phyloP scores from a whole-genome alignment of 805 yeast genomes.

The Suhomyces prunicola region DNA sequence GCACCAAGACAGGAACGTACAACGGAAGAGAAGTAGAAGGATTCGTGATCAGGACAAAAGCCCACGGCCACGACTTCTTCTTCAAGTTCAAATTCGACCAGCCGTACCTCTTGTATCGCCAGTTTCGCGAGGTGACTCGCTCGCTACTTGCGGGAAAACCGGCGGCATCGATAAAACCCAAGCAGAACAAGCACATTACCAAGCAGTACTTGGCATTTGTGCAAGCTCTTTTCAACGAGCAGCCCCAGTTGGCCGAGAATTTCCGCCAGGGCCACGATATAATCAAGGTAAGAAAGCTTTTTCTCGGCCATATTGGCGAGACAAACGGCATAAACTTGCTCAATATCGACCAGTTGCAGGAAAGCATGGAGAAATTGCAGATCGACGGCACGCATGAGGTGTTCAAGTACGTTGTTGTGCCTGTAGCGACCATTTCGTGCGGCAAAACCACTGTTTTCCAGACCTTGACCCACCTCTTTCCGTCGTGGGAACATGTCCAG shows the following conservation, averaged over 20 bases:
- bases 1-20: slow-evolving; percentile 67
- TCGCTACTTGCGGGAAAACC: slow-evolving; percentile 29
- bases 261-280: slow-evolving; percentile 66
- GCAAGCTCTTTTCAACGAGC: slow-evolving; percentile 47
- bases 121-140: slow-evolving; percentile 84
- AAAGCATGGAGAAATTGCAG: slow-evolving; percentile 22
- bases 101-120: slow-evolving; percentile 88
- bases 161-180: slow-evolving; percentile 6
- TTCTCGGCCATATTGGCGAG: slow-evolving; percentile 42
- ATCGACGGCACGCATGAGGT: slow-evolving; percentile 13
- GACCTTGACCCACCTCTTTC: slow-evolving; percentile 51
- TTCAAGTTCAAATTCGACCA: slow-evolving; percentile 95
- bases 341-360: slow-evolving; percentile 40
- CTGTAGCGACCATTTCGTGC: slow-evolving; percentile 90
- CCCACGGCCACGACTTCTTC: slow-evolving; percentile 51
- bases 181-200: slow-evolving; percentile 56
- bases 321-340: slow-evolving; percentile 59
- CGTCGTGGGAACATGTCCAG: slow-evolving; percentile 67
- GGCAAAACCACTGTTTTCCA: slow-evolving; percentile 86
- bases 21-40: slow-evolving; percentile 82
- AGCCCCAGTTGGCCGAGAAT: slow-evolving; percentile 44
- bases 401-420: slow-evolving; percentile 63
- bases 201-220: slow-evolving; percentile 69
- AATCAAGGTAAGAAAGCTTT: slow-evolving; percentile 65
- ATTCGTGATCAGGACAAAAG: slow-evolving; percentile 65